Evolutionary conservation across 2,329 filamentous ascomycete genomes (phyloP).

Genomic region (Scleromitrula shiraiana): DNA sequence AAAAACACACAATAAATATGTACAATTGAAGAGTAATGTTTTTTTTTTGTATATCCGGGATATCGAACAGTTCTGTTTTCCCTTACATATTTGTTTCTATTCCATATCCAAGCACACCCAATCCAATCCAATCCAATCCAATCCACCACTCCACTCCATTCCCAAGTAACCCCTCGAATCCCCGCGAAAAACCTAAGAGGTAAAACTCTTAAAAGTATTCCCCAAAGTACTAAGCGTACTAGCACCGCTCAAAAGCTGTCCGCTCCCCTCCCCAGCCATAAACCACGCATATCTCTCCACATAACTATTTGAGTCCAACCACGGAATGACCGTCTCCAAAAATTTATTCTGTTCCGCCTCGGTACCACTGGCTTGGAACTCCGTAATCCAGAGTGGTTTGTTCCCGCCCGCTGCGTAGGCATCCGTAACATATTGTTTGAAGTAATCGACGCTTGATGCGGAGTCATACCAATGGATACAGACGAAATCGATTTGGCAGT

Average conservation of each 20-base stretch:
- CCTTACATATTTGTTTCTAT: no score
- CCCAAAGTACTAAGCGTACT: neutral
- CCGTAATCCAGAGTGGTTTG: conserved; percentile 36
- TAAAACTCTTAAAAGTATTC: conserved; percentile 6
- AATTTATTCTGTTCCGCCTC: conserved; percentile 31
- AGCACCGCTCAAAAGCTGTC: neutral
- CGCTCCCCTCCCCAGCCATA: neutral
- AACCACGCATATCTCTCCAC: conserved; percentile 12
- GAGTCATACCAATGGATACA: conserved; percentile 40
- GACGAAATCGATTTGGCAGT: conserved; percentile 38
- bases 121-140: no score
- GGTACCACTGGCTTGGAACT: conserved; percentile 31
- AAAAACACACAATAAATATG: no score
- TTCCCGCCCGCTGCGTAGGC: conserved; percentile 28
- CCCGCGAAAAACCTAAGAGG: no score
- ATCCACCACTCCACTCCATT: no score
- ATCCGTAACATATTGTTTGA: conserved; percentile 35
- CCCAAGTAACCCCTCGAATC: no score
- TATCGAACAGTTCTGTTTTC: no score
- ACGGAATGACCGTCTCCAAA: conserved; percentile 34
- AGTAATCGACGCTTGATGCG: conserved; percentile 31
- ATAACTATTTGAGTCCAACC: conserved; percentile 32
- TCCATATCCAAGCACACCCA: no score
- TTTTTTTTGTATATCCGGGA: no score
- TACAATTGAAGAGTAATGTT: no score